phyloP scores from a whole-genome alignment of 495 filamentous ascomycete genomes.

The Acidiella bohemica region DNA sequence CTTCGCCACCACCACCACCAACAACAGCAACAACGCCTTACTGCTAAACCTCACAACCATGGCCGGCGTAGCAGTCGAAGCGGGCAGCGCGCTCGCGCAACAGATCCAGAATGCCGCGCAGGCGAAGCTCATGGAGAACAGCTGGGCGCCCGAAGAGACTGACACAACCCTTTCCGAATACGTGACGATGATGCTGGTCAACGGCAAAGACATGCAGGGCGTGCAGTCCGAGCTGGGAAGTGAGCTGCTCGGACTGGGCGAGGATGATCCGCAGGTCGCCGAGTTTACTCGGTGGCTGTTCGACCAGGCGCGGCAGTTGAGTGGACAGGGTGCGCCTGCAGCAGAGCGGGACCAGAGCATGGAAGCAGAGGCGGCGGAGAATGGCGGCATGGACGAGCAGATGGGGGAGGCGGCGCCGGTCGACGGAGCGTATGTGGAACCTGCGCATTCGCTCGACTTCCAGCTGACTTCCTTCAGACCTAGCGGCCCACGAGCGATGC shows the following conservation, averaged over 20 bases:
- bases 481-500: constrained; percentile 92
- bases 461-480: constrained; percentile 42
- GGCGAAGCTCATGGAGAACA: constrained; percentile 88
- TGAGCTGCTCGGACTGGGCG: constrained; percentile 70
- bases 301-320: constrained; percentile 58
- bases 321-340: constrained; percentile 32
- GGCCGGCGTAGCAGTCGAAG: constrained; percentile 32
- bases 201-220: constrained; percentile 29
- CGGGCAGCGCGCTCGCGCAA: constrained; percentile 66
- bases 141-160: constrained; percentile 71
- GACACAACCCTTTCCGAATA: constrained; percentile 85
- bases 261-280: constrained; percentile 67
- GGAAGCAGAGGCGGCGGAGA: background rate
- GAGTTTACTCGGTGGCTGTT: constrained; percentile 89
- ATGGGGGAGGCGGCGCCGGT: constrained; percentile 50
- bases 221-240: constrained; percentile 79
- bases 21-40: too few species aligned
- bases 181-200: constrained; percentile 90
- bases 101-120: constrained; percentile 68
- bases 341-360: background rate
- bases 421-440: constrained; percentile 50
- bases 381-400: constrained; percentile 40
- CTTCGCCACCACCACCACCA: background rate
- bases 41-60: background rate
- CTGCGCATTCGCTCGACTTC: constrained; percentile 9